These are phyloP conservation scores for Trichomonascus vanleenenianus DNA, from an alignment of 805 yeast species.

Conservation along the genomic window DNA sequence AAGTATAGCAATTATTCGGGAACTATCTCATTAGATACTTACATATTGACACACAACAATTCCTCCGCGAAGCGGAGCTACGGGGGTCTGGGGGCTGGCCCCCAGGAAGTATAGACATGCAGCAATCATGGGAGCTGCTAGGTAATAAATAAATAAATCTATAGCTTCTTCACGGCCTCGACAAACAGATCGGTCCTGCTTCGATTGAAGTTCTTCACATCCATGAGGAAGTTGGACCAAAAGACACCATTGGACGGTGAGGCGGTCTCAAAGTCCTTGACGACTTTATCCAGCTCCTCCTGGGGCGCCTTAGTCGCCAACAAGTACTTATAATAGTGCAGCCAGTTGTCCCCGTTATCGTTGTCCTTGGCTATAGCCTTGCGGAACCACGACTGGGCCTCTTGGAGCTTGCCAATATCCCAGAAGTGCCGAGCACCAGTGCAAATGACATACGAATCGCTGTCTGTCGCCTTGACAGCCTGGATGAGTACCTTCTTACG, in stretches of 20 bases:
- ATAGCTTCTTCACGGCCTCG: too few species aligned
- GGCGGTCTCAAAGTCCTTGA: too few species aligned
- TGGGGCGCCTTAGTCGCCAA: conserved; percentile 25
- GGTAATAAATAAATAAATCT: background rate
- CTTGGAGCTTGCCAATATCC: conserved; percentile 47
- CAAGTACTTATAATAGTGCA: conserved; percentile 46
- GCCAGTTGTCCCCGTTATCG: conserved; percentile 72
- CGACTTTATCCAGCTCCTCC: background rate
- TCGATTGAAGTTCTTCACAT: too few species aligned
- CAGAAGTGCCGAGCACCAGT: conserved; percentile 64
- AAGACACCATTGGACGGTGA: too few species aligned
- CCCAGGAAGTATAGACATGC: too few species aligned
- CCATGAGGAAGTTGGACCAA: too few species aligned
- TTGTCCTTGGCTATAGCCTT: conserved; percentile 50
- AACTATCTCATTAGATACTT: background rate
- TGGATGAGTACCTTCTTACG: conserved; percentile 55
- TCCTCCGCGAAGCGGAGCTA: too few species aligned
- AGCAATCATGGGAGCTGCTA: too few species aligned
- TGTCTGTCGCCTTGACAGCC: conserved; percentile 61
- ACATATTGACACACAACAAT: too few species aligned
- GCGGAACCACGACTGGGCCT: conserved; percentile 68
- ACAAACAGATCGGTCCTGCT: too few species aligned
- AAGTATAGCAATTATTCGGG: background rate
- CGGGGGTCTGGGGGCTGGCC: too few species aligned
- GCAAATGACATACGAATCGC: conserved; percentile 49